Evolutionary conservation across 768 basidiomycete species (phyloP).

Genomic region (Xerocomus brunneocitrinus): DNA sequence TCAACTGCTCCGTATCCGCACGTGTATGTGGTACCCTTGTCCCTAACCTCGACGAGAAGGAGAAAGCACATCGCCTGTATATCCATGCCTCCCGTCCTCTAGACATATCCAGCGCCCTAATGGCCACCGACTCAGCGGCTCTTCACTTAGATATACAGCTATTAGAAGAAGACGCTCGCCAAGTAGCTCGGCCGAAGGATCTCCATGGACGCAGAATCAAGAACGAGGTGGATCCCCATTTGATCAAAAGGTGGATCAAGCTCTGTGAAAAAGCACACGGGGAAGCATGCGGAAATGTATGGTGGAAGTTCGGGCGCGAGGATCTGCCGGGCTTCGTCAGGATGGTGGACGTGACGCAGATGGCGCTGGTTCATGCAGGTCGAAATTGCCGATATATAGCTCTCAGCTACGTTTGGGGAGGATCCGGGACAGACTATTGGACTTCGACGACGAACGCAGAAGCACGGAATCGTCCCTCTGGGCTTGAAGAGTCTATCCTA

Average conservation of each 20-base stretch:
- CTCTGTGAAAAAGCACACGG: constrained; percentile 17
- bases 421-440: constrained; percentile 3
- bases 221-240: constrained; percentile 2
- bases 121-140: background rate
- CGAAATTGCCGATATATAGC: constrained; percentile 11
- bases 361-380: constrained; percentile 9
- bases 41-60: constrained; percentile 1
- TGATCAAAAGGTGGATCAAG: constrained; percentile 15
- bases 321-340: constrained; percentile 11
- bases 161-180: constrained; percentile 16
- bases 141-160: constrained; percentile 15
- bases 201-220: constrained; percentile 22
- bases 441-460: constrained; percentile 4
- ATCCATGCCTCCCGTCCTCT: constrained; percentile 10
- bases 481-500: constrained; percentile 3
- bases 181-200: constrained; percentile 10
- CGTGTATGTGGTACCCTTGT: background rate
- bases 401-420: constrained; percentile 20
- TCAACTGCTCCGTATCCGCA: constrained; percentile 5
- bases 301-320: constrained; percentile 6
- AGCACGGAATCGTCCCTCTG: constrained; percentile 1
- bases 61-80: constrained; percentile 10
- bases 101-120: background rate
- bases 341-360: constrained; percentile 11
- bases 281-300: constrained; percentile 7